These are phyloP conservation scores for Halteria grandinella DNA, from an alignment of 73 alveolate species.

Conservation along the genomic window DNA sequence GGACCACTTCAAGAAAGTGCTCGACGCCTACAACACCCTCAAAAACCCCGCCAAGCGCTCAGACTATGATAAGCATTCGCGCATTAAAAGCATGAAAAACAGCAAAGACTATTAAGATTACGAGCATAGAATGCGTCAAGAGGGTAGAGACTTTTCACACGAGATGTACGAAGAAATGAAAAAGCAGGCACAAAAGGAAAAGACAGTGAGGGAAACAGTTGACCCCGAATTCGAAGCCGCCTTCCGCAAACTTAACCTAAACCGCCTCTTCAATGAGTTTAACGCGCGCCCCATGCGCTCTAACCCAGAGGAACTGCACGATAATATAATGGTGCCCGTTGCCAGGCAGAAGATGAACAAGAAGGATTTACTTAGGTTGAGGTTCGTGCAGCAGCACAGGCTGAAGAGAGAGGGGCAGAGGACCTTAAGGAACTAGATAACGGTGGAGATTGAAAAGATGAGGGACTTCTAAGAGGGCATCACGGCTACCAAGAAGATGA, in stretches of 20 bases:
- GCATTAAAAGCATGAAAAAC: constrained; percentile 16
- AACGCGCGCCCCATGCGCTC: constrained; percentile 54
- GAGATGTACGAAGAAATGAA: constrained; percentile 55
- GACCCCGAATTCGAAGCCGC: constrained; percentile 77
- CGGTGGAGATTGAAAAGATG: not conserved
- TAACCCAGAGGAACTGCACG: constrained; percentile 52
- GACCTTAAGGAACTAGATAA: constrained; percentile 10
- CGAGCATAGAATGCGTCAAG: constrained; percentile 6
- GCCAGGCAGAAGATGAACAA: constrained; percentile 22
- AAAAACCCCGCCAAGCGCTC: constrained; percentile 57
- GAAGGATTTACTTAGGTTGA: constrained; percentile 60
- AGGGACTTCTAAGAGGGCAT: constrained; percentile 47
- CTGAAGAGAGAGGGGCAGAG: constrained; percentile 1
- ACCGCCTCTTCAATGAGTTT: constrained; percentile 55
- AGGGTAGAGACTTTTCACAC: constrained; percentile 43
- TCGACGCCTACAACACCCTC: constrained; percentile 70
- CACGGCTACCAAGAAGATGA: not conserved
- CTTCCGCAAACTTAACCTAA: constrained; percentile 53
- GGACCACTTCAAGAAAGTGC: constrained; percentile 62
- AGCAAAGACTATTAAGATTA: constrained; percentile 26
- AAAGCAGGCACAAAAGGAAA: not conserved
- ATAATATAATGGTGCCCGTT: constrained; percentile 50
- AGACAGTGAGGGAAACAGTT: constrained; percentile 45
- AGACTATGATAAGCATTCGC: constrained; percentile 57
- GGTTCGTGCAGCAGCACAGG: constrained; percentile 50